Evolutionary conservation across 192 early-diverging fungal species (phyloP), one percentile per base, ranked within the genome.

Genomic region (Mortierella claussenii): DNA sequence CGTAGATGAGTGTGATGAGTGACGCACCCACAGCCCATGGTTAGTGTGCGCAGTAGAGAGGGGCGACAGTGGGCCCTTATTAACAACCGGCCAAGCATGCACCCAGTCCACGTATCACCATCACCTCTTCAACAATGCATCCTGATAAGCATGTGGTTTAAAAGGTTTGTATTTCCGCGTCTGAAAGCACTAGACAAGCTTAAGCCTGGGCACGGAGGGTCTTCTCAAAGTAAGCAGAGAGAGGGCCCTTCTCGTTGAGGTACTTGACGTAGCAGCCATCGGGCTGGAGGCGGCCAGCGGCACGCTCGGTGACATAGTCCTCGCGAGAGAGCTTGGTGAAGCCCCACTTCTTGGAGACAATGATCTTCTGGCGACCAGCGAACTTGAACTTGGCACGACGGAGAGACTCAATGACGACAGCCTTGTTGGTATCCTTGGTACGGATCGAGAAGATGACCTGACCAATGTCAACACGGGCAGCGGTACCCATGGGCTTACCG

Each of bases 341-440:
- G 65, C 97, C 97, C 97, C 97, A 99, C 87, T 99, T 99, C 91
- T 98, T 97, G 84, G 97, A 99, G 70, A 99, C 81, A 73, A 98
- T 91, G 81, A 99, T 97, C 89, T 97, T 97, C 84, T 98, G 97
- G 70, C 94, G 93, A 83, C 97, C 96, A 53, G 96, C 94, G 89
- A 98, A 98, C 92, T 98, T 98, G 94, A 97, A 99, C 80, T 82
- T 82, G 54, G 80, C 80, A 60, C 80, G 74, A 45, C 80, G 69
- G 50, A 82, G 80, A 49, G 93, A 87, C 83, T 99, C 97, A 71
- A 95, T 91, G 63, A 98, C 95, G 75, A 90, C 84, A 46, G 94
- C 92, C 88, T 94, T 94, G 91, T 96, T 96, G 82, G 68, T 65
- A 75, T 99, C 97, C 90, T 94, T 96, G 84, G 93, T 91, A 80